Conservation (phyloP, 352 stramenopile species). For the Pythium sukuiense region DNA sequence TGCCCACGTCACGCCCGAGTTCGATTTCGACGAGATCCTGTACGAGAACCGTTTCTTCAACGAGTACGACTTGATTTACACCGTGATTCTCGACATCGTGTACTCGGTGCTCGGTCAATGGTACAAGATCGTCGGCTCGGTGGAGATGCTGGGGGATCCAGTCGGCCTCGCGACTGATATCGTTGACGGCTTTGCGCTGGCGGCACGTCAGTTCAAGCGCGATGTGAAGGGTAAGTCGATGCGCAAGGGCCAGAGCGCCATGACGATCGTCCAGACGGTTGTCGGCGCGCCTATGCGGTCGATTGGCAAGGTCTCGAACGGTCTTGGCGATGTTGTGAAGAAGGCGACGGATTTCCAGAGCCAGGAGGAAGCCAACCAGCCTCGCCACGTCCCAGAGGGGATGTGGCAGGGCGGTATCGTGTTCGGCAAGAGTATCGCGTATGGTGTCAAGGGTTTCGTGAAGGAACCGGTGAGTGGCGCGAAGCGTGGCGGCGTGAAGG, state of each 20-base stretch:
- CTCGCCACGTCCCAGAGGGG: conserved; percentile 74
- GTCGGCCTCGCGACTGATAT: conserved; percentile 84
- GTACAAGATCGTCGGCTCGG: conserved; percentile 89
- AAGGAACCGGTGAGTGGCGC: conserved; percentile 77
- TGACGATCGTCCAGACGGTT: conserved; percentile 82
- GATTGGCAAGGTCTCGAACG: conserved; percentile 85
- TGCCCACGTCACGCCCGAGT: conserved; percentile 81
- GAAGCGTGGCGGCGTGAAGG: conserved; percentile 71
- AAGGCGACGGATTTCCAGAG: conserved; percentile 81
- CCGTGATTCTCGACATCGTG: conserved; percentile 74
- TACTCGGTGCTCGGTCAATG: conserved; percentile 76
- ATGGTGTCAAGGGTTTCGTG: conserved; percentile 80
- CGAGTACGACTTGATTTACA: conserved; percentile 79
- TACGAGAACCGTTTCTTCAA: conserved; percentile 86
- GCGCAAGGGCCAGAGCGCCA: conserved; percentile 76
- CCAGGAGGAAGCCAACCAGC: conserved; percentile 68
- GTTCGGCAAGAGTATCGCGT: conserved; percentile 73
- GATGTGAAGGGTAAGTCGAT: conserved; percentile 76
- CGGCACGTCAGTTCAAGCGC: conserved; percentile 77
- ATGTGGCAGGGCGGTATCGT: conserved; percentile 75
- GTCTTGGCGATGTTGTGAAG: conserved; percentile 83
- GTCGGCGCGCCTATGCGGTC: conserved; percentile 72
- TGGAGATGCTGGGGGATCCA: conserved; percentile 83
- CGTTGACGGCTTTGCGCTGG: conserved; percentile 81
- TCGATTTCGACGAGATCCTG: conserved; percentile 70